Evolutionary conservation across 148 eudicot genomes (phyloP), one percentile per base, ranked within the genome.

Genomic region (Simmondsia chinensis): DNA sequence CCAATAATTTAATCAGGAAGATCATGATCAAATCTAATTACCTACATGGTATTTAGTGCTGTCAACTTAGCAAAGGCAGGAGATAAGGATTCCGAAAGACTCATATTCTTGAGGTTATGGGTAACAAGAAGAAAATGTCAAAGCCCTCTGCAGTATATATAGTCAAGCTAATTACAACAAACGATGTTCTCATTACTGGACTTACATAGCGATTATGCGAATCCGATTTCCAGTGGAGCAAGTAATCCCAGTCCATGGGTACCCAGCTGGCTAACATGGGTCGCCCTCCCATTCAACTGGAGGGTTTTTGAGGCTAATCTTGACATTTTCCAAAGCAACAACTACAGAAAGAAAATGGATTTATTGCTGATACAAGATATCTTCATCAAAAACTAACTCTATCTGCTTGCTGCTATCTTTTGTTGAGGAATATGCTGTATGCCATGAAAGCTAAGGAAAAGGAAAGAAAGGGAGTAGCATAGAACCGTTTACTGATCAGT

Each of bases 201-300:
- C 99, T 82, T 62, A 91, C 99, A 91, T 62, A 23, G 86, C 58
- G 45, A 65, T 35, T 21, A 91, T 57, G 40, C 96, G 96, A 46
- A 75, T 71, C 11, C 72, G 67, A 7, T 72, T 46, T 25, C 80
- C 83, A 50, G 47, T 56, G 14, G 86, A 73, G 72, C 99, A 91
- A 32, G 79, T 63, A 44, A 91, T 74, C 53, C 99, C 99, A 36
- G 96, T 74, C 99, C 99, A 91, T 25, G 95, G 61, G 60, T 82
- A 86, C 41, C 59, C 51, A 49, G 48, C 69, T 28, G 99, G 99
- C 45, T 72, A 80, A 86, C 99, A 91, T 51, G 99, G 99, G 64
- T 91, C 96, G 40, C 96, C 99, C 59, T 52, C 68, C 99, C 99
- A 91, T 60, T 91, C 99, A 21, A 54, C 37, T 43, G 99, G 99